Conservation (phyloP, 2,329 filamentous ascomycete genomes). For the Byssothecium circinans region DNA sequence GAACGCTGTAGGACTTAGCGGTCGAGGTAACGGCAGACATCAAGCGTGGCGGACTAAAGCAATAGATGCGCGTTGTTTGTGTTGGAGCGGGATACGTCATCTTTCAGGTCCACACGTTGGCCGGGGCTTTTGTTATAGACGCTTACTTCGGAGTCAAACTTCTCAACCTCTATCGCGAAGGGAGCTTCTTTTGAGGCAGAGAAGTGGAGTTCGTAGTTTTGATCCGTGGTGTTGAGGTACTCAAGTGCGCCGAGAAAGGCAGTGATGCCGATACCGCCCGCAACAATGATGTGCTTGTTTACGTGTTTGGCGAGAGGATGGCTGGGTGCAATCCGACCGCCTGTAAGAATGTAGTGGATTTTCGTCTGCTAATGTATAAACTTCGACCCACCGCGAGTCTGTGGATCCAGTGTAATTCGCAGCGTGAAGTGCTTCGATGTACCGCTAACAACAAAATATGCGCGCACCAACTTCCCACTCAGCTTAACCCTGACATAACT, state of each 20-base stretch:
- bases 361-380: conserved; percentile 57
- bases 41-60: conserved; percentile 62
- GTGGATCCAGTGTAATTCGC: conserved; percentile 59
- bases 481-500: conserved; percentile 61
- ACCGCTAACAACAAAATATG: conserved; percentile 63
- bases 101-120: conserved; percentile 55
- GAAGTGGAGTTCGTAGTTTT: conserved; percentile 60
- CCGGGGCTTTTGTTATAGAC: conserved; percentile 58
- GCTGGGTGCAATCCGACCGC: conserved; percentile 55
- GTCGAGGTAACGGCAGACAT: conserved; percentile 55
- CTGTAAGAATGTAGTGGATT: conserved; percentile 54
- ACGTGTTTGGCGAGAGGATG: conserved; percentile 52
- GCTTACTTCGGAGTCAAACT: conserved; percentile 47
- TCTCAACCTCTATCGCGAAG: conserved; percentile 54
- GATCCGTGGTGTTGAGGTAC: conserved; percentile 23
- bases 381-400: conserved; percentile 62
- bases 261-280: conserved; percentile 67
- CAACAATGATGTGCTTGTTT: conserved; percentile 64
- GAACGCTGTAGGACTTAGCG: conserved; percentile 49
- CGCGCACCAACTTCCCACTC: conserved; percentile 58
- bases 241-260: conserved; percentile 60
- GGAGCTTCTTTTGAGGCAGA: conserved; percentile 59
- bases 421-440: conserved; percentile 56
- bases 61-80: conserved; percentile 63
- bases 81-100: conserved; percentile 50